Percentiles rank a stretch among this genome's conserved stretches.
Conservation (phyloP, 345 rosid genomes). For the Salix koriyanagi region DNA sequence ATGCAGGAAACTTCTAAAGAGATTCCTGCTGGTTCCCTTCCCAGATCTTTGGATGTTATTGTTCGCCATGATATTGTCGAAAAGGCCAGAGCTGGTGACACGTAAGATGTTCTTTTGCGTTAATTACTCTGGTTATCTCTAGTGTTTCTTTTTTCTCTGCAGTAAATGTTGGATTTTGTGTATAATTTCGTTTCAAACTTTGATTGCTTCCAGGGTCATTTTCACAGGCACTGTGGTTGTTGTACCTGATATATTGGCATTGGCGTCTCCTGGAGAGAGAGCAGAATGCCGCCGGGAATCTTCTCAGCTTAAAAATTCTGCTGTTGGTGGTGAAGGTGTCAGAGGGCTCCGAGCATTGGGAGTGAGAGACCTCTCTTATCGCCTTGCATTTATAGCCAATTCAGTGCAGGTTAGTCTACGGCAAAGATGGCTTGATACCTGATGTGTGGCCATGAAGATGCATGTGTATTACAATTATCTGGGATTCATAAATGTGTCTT, state of each 20-base stretch:
- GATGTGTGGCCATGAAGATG: neutral
- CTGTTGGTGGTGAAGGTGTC: slow-evolving; percentile 73
- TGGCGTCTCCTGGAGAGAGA: slow-evolving; percentile 96
- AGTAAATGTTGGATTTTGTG: neutral
- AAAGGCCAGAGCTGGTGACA: slow-evolving; percentile 96
- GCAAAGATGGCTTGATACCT: slow-evolving; percentile 1
- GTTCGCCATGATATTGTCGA: slow-evolving; percentile 96
- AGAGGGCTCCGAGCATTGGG: slow-evolving; percentile 83
- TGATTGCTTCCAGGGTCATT: slow-evolving; percentile 57
- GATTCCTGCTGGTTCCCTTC: slow-evolving; percentile 96
- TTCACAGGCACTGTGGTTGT: slow-evolving; percentile 91
- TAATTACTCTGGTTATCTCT: neutral
- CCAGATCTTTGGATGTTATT: slow-evolving; percentile 86
- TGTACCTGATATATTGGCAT: slow-evolving; percentile 83
- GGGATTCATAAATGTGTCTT: slow-evolving; percentile 8
- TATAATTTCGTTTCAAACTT: neutral
- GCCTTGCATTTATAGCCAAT: slow-evolving; percentile 88
- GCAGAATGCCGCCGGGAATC: slow-evolving; percentile 78
- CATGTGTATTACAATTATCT: neutral
- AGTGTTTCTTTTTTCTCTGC: neutral
- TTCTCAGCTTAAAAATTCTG: slow-evolving; percentile 53
- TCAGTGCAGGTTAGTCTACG: slow-evolving; percentile 76
- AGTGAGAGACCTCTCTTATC: slow-evolving; percentile 90
- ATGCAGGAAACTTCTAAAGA: slow-evolving; percentile 98
- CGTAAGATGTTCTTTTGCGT: slow-evolving; percentile 45